Percentiles rank a stretch among this genome's conserved stretches.
These are phyloP conservation scores for Dactylellina leptospora DNA, from an alignment of 2,329 filamentous ascomycete genomes.

Conservation along the genomic window DNA sequence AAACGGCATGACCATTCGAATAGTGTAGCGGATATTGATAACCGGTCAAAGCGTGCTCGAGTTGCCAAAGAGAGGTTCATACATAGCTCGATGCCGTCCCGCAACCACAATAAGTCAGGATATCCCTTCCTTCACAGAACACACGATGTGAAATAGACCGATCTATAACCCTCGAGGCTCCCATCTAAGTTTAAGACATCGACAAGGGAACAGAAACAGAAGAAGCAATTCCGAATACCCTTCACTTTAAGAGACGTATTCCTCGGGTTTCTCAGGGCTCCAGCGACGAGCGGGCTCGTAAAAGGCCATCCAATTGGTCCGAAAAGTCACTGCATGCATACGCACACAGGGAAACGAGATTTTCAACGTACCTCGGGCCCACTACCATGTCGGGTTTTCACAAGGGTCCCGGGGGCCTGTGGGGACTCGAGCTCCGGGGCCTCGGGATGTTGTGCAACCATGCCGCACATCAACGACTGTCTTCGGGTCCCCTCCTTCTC, in stretches of 20 bases:
- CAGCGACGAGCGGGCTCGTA: slow-evolving; percentile 17
- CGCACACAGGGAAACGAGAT: slow-evolving; percentile 11
- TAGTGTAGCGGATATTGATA: too few relatives aligned
- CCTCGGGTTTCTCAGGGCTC: slow-evolving; percentile 10
- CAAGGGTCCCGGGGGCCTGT: slow-evolving; percentile 15
- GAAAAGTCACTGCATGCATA: slow-evolving; percentile 3
- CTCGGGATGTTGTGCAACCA: slow-evolving; percentile 53
- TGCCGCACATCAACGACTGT: slow-evolving; percentile 11
- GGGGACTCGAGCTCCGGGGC: slow-evolving; percentile 25
- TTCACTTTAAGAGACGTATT: neutral
- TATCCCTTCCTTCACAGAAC: too few relatives aligned
- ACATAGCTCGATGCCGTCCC: too few relatives aligned
- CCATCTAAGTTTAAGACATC: slow-evolving; percentile 1
- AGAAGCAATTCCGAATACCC: neutral
- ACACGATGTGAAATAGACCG: too few relatives aligned
- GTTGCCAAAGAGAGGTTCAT: too few relatives aligned
- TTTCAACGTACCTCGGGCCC: slow-evolving; percentile 29
- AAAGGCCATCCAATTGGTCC: slow-evolving; percentile 22
- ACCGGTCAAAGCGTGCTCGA: too few relatives aligned
- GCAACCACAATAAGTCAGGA: too few relatives aligned
- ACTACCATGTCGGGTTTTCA: neutral
- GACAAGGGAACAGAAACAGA: neutral
- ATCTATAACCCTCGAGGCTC: slow-evolving; percentile 1
- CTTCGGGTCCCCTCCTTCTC: slow-evolving; percentile 7
- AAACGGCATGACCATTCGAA: too few relatives aligned